Conservation (phyloP, 495 filamentous ascomycete genomes). For the Pseudomonodictys pantanalensis region DNA sequence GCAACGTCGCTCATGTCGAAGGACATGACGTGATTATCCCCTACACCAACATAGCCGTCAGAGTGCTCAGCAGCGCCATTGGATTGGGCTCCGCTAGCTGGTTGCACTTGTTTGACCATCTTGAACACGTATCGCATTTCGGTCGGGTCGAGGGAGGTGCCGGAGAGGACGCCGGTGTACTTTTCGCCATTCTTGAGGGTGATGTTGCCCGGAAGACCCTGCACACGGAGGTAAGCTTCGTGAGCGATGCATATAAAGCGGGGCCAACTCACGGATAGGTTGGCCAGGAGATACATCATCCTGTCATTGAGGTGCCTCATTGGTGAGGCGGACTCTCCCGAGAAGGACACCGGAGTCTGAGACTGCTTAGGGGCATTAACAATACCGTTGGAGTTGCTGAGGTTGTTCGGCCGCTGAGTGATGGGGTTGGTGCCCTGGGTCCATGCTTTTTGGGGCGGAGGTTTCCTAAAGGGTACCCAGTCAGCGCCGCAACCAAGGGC, state of each 20-base stretch:
- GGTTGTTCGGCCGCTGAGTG: slow-evolving; percentile 54
- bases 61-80: slow-evolving; percentile 56
- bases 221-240: slow-evolving; percentile 13
- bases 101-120: slow-evolving; percentile 71
- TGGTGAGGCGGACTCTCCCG: slow-evolving; percentile 53
- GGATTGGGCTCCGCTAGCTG: slow-evolving; percentile 48
- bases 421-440: slow-evolving; percentile 62
- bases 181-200: slow-evolving; percentile 68
- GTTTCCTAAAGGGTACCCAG: slow-evolving; percentile 38
- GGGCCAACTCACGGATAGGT: slow-evolving; percentile 57
- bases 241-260: background rate
- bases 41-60: slow-evolving; percentile 58
- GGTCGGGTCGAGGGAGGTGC: slow-evolving; percentile 55
- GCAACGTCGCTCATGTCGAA: slow-evolving; percentile 76
- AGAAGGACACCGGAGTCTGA: slow-evolving; percentile 34
- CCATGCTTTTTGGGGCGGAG: slow-evolving; percentile 58
- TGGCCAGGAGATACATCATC: slow-evolving; percentile 60
- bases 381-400: slow-evolving; percentile 55
- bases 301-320: slow-evolving; percentile 67
- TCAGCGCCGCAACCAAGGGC: slow-evolving; percentile 16
- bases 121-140: slow-evolving; percentile 69
- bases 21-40: slow-evolving; percentile 66
- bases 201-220: slow-evolving; percentile 69
- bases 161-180: slow-evolving; percentile 69
- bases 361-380: slow-evolving; percentile 38